These are phyloP conservation scores for Stemphylium beticola DNA, from an alignment of 2,329 filamentous ascomycete species.

Conservation along the genomic window DNA sequence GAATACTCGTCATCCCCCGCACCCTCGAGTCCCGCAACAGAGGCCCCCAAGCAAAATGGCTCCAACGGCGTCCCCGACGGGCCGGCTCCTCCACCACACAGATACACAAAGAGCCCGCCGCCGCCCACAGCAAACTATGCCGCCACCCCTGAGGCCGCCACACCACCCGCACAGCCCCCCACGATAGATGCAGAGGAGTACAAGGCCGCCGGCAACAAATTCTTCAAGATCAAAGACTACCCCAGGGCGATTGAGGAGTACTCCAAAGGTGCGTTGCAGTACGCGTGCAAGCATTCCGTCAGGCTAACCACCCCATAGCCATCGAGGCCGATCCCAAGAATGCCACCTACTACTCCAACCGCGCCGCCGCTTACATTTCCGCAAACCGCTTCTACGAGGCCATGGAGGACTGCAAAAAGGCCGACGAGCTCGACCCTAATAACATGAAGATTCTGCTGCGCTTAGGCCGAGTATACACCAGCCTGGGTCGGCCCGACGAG, in stretches of 20 bases:
- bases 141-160: conserved; percentile 46
- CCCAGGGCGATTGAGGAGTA: conserved; percentile 88
- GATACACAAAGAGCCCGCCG: conserved; percentile 58
- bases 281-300: conserved; percentile 13
- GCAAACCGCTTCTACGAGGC: conserved; percentile 79
- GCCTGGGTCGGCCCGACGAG: conserved; percentile 83
- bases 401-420: conserved; percentile 83
- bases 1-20: conserved; percentile 65
- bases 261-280: conserved; percentile 75
- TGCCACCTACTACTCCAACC: conserved; percentile 90
- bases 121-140: conserved; percentile 50
- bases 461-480: conserved; percentile 87
- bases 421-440: conserved; percentile 80
- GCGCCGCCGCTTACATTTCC: conserved; percentile 92
- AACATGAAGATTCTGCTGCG: conserved; percentile 90
- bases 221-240: conserved; percentile 95
- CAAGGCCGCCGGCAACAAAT: conserved; percentile 93
- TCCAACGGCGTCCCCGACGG: conserved; percentile 55
- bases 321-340: conserved; percentile 86
- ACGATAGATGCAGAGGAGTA: conserved; percentile 84
- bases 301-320: conserved; percentile 61
- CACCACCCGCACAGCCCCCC: conserved; percentile 50
- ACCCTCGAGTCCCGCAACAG: conserved; percentile 55
- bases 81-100: conserved; percentile 75
- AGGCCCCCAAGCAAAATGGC: conserved; percentile 58